Evolutionary conservation across 805 yeast genomes (phyloP).

Genomic region (Metschnikowia proteae): DNA sequence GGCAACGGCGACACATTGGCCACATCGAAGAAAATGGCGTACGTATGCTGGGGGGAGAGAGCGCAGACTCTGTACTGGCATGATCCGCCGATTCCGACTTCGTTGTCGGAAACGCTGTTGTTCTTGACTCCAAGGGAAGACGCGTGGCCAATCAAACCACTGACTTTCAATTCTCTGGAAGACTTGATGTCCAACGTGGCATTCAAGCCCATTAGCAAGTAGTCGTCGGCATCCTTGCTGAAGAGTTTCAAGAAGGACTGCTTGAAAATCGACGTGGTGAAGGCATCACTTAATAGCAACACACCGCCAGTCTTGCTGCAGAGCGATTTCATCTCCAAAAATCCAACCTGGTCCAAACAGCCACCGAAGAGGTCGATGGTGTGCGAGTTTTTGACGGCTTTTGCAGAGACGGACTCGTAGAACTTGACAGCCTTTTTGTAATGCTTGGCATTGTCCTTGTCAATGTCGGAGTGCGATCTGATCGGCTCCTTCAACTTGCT

Average conservation of each 20-base stretch:
- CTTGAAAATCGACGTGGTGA: slow-evolving; percentile 90
- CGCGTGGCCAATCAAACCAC: slow-evolving; percentile 94
- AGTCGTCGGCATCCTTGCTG: slow-evolving; percentile 83
- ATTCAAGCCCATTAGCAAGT: slow-evolving; percentile 83
- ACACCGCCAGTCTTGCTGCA: slow-evolving; percentile 89
- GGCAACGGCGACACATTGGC: slow-evolving; percentile 44
- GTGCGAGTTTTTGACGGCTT: slow-evolving; percentile 68
- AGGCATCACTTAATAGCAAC: slow-evolving; percentile 82
- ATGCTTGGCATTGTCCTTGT: slow-evolving; percentile 82
- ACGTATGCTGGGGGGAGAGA: slow-evolving; percentile 82
- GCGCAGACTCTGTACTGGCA: slow-evolving; percentile 83
- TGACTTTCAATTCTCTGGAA: slow-evolving; percentile 78
- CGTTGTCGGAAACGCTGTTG: slow-evolving; percentile 81
- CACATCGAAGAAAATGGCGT: slow-evolving; percentile 86
- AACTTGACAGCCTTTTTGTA: slow-evolving; percentile 81
- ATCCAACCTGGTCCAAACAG: slow-evolving; percentile 93
- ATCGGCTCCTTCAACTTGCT: slow-evolving; percentile 91
- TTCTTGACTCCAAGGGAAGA: slow-evolving; percentile 65
- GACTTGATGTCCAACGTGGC: slow-evolving; percentile 86
- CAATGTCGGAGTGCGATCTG: slow-evolving; percentile 95
- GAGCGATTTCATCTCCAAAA: slow-evolving; percentile 86
- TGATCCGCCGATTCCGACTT: slow-evolving; percentile 92
- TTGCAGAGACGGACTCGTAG: slow-evolving; percentile 69
- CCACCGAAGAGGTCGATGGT: slow-evolving; percentile 91
- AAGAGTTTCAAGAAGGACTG: slow-evolving; percentile 87